phyloP scores from a whole-genome alignment of 148 eudicot genomes.

The Silene latifolia region DNA sequence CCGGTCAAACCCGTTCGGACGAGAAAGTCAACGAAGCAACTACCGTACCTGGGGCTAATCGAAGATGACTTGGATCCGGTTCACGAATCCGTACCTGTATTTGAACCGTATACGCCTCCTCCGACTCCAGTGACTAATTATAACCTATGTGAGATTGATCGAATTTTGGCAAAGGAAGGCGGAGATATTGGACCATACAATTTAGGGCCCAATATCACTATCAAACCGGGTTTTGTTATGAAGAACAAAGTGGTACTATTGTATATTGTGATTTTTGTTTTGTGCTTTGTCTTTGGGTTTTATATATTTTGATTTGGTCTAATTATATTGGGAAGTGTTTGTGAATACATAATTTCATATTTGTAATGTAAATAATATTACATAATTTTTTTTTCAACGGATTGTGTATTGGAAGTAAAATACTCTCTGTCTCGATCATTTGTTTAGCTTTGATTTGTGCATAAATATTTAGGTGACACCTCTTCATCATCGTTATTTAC shows the following conservation, averaged over 20 bases:
- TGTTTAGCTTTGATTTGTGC: no score
- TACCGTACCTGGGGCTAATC: conserved; percentile 11
- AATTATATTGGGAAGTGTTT: no score
- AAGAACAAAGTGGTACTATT: background rate
- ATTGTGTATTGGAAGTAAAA: no score
- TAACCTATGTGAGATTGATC: no score
- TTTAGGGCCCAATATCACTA: no score
- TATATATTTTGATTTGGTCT: background rate
- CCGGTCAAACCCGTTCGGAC: background rate
- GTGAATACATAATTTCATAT: no score
- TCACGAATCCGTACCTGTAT: background rate
- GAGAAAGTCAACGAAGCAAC: background rate
- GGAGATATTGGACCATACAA: background rate
- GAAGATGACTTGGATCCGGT: conserved; percentile 12
- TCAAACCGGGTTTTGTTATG: background rate
- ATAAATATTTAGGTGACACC: no score
- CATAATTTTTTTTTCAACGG: no score
- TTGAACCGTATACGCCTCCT: conserved; percentile 18
- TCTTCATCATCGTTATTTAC: no score
- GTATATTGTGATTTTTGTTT: conserved; percentile 1
- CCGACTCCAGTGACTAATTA: no score
- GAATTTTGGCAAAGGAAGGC: background rate
- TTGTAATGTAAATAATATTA: no score
- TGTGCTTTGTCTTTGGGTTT: conserved; percentile 1
- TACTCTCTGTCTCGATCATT: no score